Conservation (phyloP, 176 grass and related monocot species). For the Canna indica region DNA sequence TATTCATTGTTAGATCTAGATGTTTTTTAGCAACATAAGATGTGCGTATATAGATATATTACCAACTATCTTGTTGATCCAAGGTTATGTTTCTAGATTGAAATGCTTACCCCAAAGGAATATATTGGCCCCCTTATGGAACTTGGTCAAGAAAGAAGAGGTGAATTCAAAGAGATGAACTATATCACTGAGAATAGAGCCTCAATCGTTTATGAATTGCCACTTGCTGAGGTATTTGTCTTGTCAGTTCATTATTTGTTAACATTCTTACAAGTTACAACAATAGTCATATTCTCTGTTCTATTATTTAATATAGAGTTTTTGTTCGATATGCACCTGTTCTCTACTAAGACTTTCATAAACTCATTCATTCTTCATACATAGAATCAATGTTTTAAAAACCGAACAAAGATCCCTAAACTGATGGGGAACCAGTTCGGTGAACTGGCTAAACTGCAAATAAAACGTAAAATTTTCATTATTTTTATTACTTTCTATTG, state of each 20-base stretch:
- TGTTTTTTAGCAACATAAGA: not conserved
- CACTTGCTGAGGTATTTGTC: conserved; percentile 75
- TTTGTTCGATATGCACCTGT: not conserved
- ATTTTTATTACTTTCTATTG: too few species aligned
- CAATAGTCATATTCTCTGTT: not conserved
- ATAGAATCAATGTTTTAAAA: too few species aligned
- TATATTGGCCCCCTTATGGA: conserved; percentile 97
- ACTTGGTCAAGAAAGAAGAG: conserved; percentile 95
- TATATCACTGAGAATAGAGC: conserved; percentile 86
- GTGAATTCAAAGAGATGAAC: conserved; percentile 95
- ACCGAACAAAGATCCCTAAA: too few species aligned
- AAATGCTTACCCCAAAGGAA: conserved; percentile 92
- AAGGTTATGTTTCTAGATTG: conserved; percentile 42
- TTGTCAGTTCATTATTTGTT: not conserved
- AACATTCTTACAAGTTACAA: not conserved
- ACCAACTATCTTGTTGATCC: conserved; percentile 16
- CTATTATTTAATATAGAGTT: not conserved
- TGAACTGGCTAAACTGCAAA: too few species aligned
- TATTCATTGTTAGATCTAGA: conserved; percentile 8
- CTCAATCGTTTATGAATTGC: conserved; percentile 75
- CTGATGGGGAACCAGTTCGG: too few species aligned
- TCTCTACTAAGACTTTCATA: not conserved
- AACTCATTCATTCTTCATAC: not conserved
- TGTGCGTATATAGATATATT: conserved; percentile 14
- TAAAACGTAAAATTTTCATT: too few species aligned